Conservation (phyloP, 2,329 filamentous ascomycete genomes). For the Monosporascus sp. region DNA sequence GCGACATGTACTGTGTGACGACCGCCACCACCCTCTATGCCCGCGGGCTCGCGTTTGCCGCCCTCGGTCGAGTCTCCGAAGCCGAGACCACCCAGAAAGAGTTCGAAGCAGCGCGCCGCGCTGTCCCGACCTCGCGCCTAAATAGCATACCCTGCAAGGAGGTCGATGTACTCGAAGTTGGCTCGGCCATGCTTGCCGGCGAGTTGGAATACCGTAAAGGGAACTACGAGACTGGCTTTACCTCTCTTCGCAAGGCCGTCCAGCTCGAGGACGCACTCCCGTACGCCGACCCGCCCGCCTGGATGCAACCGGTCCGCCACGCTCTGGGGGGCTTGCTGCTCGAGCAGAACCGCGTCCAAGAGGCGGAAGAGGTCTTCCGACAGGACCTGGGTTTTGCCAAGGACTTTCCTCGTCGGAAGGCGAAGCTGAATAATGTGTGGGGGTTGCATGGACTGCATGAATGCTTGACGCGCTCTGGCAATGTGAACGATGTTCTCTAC, state of each 20-base stretch:
- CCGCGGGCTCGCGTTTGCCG: conserved; percentile 47
- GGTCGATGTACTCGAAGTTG: conserved; percentile 20
- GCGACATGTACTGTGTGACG: conserved; percentile 46
- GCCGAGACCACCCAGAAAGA: conserved; percentile 34
- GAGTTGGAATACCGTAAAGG: conserved; percentile 54
- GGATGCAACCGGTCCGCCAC: conserved; percentile 55
- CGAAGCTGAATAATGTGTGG: conserved; percentile 58
- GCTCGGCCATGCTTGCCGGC: conserved; percentile 50
- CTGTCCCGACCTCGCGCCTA: conserved; percentile 28
- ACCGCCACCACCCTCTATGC: conserved; percentile 50
- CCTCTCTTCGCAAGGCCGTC: conserved; percentile 41
- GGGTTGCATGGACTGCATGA: conserved; percentile 55
- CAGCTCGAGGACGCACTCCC: conserved; percentile 45
- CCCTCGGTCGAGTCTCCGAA: conserved; percentile 35
- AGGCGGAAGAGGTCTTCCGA: conserved; percentile 37
- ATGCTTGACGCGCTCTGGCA: conserved; percentile 42
- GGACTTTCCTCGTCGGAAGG: conserved; percentile 44
- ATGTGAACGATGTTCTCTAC: neutral
- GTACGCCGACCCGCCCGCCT: conserved; percentile 55
- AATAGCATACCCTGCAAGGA: conserved; percentile 13
- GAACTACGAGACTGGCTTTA: conserved; percentile 44
- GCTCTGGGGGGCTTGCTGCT: conserved; percentile 50
- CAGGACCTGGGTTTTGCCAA: conserved; percentile 42
- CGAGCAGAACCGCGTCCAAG: conserved; percentile 43
- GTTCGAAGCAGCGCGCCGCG: conserved; percentile 33